Conservation (phyloP, 1,139 yeast genomes). For the Hemisphaericaspora lyxosophila region DNA sequence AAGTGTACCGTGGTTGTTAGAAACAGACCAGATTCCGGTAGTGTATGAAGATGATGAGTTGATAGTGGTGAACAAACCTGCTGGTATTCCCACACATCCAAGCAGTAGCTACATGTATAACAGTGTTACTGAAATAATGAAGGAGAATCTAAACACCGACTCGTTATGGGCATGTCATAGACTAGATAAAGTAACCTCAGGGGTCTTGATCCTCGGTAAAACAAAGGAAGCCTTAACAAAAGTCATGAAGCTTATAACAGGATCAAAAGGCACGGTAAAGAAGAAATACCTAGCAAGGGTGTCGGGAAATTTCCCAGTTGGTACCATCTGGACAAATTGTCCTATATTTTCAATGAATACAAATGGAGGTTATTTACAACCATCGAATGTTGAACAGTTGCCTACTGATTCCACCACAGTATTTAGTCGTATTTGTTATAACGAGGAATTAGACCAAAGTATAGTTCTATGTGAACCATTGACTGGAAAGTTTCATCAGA, state of each 20-base stretch:
- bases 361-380: slow-evolving; percentile 38
- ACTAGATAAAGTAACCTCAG: slow-evolving; percentile 74
- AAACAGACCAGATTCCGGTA: slow-evolving; percentile 32
- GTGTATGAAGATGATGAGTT: slow-evolving; percentile 48
- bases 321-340: slow-evolving; percentile 23
- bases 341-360: slow-evolving; percentile 40
- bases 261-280: slow-evolving; percentile 33
- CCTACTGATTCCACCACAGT: slow-evolving; percentile 35
- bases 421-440: slow-evolving; percentile 29
- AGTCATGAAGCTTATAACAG: slow-evolving; percentile 43
- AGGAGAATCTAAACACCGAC: slow-evolving; percentile 32
- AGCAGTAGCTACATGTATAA: slow-evolving; percentile 64
- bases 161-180: slow-evolving; percentile 63
- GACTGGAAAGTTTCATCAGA: slow-evolving; percentile 80
- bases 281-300: slow-evolving; percentile 66
- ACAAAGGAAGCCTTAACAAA: slow-evolving; percentile 41
- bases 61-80: slow-evolving; percentile 69
- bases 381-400: slow-evolving; percentile 25
- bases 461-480: slow-evolving; percentile 64
- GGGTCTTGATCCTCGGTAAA: slow-evolving; percentile 62
- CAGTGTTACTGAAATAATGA: slow-evolving; percentile 59
- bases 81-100: slow-evolving; percentile 81
- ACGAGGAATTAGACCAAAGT: slow-evolving; percentile 39
- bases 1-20: slow-evolving; percentile 29
- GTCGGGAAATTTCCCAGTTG: slow-evolving; percentile 53